Percentiles rank a stretch among this genome's conserved stretches.
These are phyloP conservation scores for Medicago ruthenica DNA, from an alignment of 306 rosid genomes.

Conservation along the genomic window DNA sequence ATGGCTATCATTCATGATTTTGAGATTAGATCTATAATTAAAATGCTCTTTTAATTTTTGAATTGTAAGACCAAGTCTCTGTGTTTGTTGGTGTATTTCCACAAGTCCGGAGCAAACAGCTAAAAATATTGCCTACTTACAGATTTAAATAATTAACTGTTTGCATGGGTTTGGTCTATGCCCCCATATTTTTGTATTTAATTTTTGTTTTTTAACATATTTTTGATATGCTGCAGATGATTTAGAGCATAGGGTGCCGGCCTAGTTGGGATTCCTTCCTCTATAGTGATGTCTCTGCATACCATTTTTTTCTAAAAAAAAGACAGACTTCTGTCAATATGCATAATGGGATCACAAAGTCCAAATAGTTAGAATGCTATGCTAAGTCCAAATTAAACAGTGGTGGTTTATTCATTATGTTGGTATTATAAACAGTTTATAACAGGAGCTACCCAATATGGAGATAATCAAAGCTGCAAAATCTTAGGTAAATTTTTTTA, in stretches of 20 bases:
- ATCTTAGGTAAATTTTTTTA: background rate
- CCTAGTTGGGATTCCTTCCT: constrained; percentile 3
- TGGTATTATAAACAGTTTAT: background rate
- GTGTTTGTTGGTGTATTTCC: constrained; percentile 30
- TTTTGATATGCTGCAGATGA: background rate
- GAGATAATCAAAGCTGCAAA: background rate
- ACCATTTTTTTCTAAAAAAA: background rate
- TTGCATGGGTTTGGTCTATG: background rate
- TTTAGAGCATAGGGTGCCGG: constrained; percentile 1
- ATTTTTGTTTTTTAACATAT: background rate
- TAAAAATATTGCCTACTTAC: constrained; percentile 15
- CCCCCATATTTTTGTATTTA: background rate
- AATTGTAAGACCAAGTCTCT: constrained; percentile 18
- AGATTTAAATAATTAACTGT: background rate
- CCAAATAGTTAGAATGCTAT: constrained; percentile 20
- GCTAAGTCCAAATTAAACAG: constrained; percentile 9
- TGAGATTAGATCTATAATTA: constrained; percentile 17
- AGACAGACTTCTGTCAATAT: constrained; percentile 19
- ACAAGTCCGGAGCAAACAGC: constrained; percentile 29
- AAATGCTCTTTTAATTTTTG: constrained; percentile 13
- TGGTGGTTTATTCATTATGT: constrained; percentile 2
- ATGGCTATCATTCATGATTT: constrained; percentile 17
- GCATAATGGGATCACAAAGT: background rate
- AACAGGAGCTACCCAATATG: background rate
- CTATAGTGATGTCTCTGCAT: background rate